These are phyloP conservation scores for Citrus glauca DNA, from an alignment of 345 rosid genomes.

Conservation along the genomic window DNA sequence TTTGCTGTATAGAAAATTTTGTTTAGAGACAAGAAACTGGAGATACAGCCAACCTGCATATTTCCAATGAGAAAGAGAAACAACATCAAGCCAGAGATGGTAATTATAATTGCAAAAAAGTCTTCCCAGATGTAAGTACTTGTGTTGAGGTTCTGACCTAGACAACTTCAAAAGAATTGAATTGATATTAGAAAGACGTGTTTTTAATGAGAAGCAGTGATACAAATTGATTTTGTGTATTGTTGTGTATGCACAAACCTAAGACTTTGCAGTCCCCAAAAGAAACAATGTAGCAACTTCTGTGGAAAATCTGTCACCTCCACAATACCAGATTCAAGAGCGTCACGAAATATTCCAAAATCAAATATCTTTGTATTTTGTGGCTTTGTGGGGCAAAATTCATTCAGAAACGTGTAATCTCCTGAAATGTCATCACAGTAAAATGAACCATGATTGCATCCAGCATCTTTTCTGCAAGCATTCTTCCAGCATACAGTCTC, in stretches of 20 bases:
- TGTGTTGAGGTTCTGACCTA: not conserved
- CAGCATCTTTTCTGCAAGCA: not conserved
- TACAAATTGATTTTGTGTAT: not conserved
- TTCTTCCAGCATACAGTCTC: constrained; percentile 2
- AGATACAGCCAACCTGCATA: not conserved
- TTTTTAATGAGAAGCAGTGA: not conserved
- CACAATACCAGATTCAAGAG: not conserved
- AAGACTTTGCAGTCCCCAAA: constrained; percentile 1
- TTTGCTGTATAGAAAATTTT: not conserved
- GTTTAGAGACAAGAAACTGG: not conserved
- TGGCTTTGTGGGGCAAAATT: not conserved
- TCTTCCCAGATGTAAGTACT: not conserved
- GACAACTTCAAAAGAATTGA: constrained; percentile 1
- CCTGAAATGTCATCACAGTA: not conserved
- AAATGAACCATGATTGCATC: not conserved
- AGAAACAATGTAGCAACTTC: not conserved
- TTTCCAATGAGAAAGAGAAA: constrained; percentile 10
- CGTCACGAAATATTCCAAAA: not conserved
- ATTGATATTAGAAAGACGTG: not conserved
- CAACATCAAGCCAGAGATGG: not conserved
- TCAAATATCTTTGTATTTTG: not conserved
- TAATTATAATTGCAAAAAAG: not conserved
- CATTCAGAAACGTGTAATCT: not conserved
- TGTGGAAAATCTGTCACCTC: not conserved
- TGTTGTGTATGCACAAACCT: not conserved